phyloP scores from a whole-genome alignment of 2,329 filamentous ascomycete species.

The Thielaviopsis populi region DNA sequence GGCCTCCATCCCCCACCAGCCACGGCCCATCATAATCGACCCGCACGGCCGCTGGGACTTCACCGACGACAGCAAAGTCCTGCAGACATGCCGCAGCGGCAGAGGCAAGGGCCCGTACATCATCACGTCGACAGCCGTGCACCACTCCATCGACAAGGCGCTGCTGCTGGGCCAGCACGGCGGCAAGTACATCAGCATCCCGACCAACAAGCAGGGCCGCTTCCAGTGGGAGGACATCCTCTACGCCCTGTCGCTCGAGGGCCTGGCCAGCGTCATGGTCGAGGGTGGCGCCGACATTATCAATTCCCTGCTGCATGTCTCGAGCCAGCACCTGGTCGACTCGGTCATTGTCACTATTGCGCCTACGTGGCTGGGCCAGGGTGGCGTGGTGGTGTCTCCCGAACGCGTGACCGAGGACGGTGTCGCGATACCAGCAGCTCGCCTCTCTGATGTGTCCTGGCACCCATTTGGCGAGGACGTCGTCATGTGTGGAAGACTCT shows the following conservation, averaged over 20 bases:
- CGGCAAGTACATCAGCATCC: conserved; percentile 36
- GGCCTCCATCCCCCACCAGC: conserved; percentile 35
- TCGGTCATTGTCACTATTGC: conserved; percentile 80
- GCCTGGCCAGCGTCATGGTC: conserved; percentile 70
- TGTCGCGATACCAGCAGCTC: conserved; percentile 45
- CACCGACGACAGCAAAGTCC: conserved; percentile 43
- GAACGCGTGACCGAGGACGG: conserved; percentile 36
- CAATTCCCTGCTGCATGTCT: conserved; percentile 57
- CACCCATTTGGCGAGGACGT: conserved; percentile 67
- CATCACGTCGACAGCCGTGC: conserved; percentile 35
- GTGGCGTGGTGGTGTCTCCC: conserved; percentile 67
- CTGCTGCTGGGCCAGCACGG: conserved; percentile 33
- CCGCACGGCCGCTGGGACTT: conserved; percentile 60
- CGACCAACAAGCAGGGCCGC: conserved; percentile 24
- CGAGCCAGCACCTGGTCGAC: conserved; percentile 48
- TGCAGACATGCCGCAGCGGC: conserved; percentile 47
- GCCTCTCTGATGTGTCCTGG: conserved; percentile 55
- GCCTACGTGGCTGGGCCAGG: conserved; percentile 74
- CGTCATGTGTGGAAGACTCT: conserved; percentile 57
- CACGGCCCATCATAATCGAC: conserved; percentile 70
- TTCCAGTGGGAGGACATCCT: conserved; percentile 54
- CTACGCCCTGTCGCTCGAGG: conserved; percentile 38
- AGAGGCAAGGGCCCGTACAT: conserved; percentile 61
- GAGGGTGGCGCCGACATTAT: conserved; percentile 77
- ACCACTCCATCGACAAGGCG: conserved; percentile 31